A percentile compares a stretch with the other conserved stretches of the same genome.
Evolutionary conservation across 78 protist species (phyloP).

Genomic region (Dictyostelium purpureum): DNA sequence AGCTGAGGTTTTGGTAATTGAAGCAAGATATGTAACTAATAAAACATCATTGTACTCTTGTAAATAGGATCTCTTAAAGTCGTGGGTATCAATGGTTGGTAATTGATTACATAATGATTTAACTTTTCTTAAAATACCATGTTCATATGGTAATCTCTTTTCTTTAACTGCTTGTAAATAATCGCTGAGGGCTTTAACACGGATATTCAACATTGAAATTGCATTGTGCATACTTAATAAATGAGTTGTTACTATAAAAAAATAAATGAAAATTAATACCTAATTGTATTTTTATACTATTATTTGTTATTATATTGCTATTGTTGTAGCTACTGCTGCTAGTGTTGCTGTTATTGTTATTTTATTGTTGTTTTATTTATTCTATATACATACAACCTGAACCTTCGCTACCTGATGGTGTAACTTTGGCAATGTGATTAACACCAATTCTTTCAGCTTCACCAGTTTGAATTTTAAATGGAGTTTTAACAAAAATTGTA

Average conservation of each 20-base stretch:
- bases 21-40: slow-evolving; percentile 87
- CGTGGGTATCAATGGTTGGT: slow-evolving; percentile 77
- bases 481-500: slow-evolving; percentile 42
- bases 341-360: too few relatives aligned
- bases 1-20: slow-evolving; percentile 85
- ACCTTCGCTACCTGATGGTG: slow-evolving; percentile 74
- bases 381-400: slow-evolving; percentile 29
- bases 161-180: slow-evolving; percentile 73
- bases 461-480: slow-evolving; percentile 81
- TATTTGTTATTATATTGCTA: too few relatives aligned
- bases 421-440: slow-evolving; percentile 87
- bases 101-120: slow-evolving; percentile 79
- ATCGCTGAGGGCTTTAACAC: slow-evolving; percentile 49
- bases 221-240: slow-evolving; percentile 77
- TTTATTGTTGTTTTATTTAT: background rate
- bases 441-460: slow-evolving; percentile 89
- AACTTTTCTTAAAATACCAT: slow-evolving; percentile 68
- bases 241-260: slow-evolving; percentile 46
- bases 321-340: too few relatives aligned
- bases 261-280: background rate
- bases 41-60: slow-evolving; percentile 88
- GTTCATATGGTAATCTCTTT: slow-evolving; percentile 69
- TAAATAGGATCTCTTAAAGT: slow-evolving; percentile 1
- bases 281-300: too few relatives aligned
- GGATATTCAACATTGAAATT: slow-evolving; percentile 80